Conservation (phyloP, 305 asterid species). For the Fraxinus baroniana region DNA sequence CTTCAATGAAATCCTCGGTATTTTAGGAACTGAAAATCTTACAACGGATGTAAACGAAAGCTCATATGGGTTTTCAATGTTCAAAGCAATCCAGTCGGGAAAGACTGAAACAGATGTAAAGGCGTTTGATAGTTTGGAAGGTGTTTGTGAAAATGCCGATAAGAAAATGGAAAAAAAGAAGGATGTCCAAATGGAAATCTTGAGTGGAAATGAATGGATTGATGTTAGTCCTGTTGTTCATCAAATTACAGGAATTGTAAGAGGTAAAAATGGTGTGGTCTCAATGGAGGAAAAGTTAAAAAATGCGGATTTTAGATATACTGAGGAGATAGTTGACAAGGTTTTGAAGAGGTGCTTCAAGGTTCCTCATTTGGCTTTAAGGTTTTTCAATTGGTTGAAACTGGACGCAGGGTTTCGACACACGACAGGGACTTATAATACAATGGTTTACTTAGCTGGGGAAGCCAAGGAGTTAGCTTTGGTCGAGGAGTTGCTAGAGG, state of each 20-base stretch:
- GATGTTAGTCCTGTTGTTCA: slow-evolving; percentile 66
- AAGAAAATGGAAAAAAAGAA: slow-evolving; percentile 25
- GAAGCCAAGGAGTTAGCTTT: slow-evolving; percentile 50
- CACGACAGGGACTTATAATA: slow-evolving; percentile 49
- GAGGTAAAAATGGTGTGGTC: slow-evolving; percentile 35
- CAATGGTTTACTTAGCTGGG: slow-evolving; percentile 61
- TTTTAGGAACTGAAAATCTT: slow-evolving; percentile 49
- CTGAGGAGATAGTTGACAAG: slow-evolving; percentile 60
- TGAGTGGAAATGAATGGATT: slow-evolving; percentile 23
- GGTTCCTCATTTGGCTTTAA: slow-evolving; percentile 69
- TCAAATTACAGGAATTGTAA: slow-evolving; percentile 60
- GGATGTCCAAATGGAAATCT: slow-evolving; percentile 9
- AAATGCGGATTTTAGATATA: slow-evolving; percentile 36
- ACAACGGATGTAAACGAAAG: slow-evolving; percentile 23
- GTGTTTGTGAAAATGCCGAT: slow-evolving; percentile 64
- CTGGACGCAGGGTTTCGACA: slow-evolving; percentile 45
- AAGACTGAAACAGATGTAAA: slow-evolving; percentile 9
- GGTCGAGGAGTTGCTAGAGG: slow-evolving; percentile 59
- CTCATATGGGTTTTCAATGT: slow-evolving; percentile 27
- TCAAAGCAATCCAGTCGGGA: slow-evolving; percentile 23
- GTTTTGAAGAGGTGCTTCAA: slow-evolving; percentile 87
- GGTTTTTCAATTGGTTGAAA: slow-evolving; percentile 77
- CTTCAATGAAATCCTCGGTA: slow-evolving; percentile 66
- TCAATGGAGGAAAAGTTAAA: slow-evolving; percentile 70
- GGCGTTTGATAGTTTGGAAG: slow-evolving; percentile 21